Percentiles rank a stretch among this genome's conserved stretches.
These are phyloP conservation scores for Fusarium verticillioides DNA, from an alignment of 2,329 filamentous ascomycete genomes.

Conservation along the genomic window DNA sequence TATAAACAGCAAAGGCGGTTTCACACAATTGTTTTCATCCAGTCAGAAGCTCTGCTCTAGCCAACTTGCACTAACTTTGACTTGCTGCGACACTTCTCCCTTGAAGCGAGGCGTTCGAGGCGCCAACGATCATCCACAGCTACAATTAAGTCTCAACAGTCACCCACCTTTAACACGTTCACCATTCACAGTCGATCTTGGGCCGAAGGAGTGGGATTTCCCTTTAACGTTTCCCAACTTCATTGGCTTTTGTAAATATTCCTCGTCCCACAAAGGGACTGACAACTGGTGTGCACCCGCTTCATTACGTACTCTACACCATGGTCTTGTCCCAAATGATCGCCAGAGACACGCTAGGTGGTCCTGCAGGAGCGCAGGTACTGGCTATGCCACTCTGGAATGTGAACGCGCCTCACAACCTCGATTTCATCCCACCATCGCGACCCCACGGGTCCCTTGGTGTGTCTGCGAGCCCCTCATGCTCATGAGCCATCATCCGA, in stretches of 20 bases:
- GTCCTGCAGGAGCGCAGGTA: slow-evolving; percentile 37
- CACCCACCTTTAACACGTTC: slow-evolving; percentile 18
- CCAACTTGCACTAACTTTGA: slow-evolving; percentile 33
- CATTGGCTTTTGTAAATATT: slow-evolving; percentile 27
- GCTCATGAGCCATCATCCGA: slow-evolving; percentile 22
- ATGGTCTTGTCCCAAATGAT: slow-evolving; percentile 35
- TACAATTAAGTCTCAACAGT: slow-evolving; percentile 35
- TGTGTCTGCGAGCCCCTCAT: slow-evolving; percentile 28
- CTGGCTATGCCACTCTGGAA: slow-evolving; percentile 44
- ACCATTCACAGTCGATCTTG: slow-evolving; percentile 20
- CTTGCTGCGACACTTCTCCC: slow-evolving; percentile 35
- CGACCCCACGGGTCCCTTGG: slow-evolving; percentile 23
- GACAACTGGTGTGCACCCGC: slow-evolving; percentile 38
- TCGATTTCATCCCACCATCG: slow-evolving; percentile 44
- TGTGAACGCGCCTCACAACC: slow-evolving; percentile 37
- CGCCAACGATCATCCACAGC: slow-evolving; percentile 16
- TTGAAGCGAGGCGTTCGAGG: slow-evolving; percentile 25
- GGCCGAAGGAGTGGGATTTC: slow-evolving; percentile 24
- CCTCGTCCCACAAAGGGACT: slow-evolving; percentile 31
- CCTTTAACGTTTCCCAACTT: slow-evolving; percentile 23
- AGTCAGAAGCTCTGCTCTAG: slow-evolving; percentile 28
- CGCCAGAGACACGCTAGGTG: slow-evolving; percentile 32
- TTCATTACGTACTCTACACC: slow-evolving; percentile 43
- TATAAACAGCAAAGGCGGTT: slow-evolving; percentile 31
- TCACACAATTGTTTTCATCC: slow-evolving; percentile 21